Conservation (phyloP, 1,284 basidiomycete genomes). For the Cryptococcus sp. region DNA sequence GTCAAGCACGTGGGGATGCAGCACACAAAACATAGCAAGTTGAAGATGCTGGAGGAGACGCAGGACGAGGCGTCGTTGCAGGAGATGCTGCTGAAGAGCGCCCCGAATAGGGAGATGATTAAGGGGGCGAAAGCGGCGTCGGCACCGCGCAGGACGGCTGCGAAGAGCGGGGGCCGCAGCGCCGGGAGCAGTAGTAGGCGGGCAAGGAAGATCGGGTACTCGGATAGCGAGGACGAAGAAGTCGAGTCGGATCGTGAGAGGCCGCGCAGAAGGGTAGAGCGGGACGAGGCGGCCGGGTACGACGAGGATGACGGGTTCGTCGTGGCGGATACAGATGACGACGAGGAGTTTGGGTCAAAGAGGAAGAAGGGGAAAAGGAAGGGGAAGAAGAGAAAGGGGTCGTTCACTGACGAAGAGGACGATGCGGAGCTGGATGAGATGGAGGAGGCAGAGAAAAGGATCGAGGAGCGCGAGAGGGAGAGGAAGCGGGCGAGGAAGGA, state of each 20-base stretch:
- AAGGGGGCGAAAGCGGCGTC: conserved; percentile 7
- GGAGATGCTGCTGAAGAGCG: conserved; percentile 27
- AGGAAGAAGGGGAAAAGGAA: conserved; percentile 26
- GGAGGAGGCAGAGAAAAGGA: conserved; percentile 36
- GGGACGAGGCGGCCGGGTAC: conserved; percentile 18
- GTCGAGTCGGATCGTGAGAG: conserved; percentile 4
- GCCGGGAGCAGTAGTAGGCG: conserved; percentile 4
- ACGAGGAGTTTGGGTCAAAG: conserved; percentile 24
- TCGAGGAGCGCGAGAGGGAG: conserved; percentile 34
- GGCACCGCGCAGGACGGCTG: background rate
- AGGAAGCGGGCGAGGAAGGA: conserved; percentile 31
- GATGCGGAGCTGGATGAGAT: conserved; percentile 34
- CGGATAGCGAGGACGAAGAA: conserved; percentile 12
- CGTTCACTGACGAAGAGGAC: conserved; percentile 11
- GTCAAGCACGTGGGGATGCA: conserved; percentile 44
- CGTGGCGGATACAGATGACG: conserved; percentile 40
- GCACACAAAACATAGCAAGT: conserved; percentile 42
- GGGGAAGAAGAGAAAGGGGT: conserved; percentile 12
- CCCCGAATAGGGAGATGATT: conserved; percentile 17
- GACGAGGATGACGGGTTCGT: conserved; percentile 49
- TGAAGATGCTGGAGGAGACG: conserved; percentile 44
- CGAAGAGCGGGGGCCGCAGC: background rate
- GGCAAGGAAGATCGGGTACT: conserved; percentile 11
- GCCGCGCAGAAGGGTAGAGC: background rate
- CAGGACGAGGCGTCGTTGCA: conserved; percentile 27